phyloP scores from a whole-genome alignment of 129 eudicot species.

The Centaurea solstitialis region DNA sequence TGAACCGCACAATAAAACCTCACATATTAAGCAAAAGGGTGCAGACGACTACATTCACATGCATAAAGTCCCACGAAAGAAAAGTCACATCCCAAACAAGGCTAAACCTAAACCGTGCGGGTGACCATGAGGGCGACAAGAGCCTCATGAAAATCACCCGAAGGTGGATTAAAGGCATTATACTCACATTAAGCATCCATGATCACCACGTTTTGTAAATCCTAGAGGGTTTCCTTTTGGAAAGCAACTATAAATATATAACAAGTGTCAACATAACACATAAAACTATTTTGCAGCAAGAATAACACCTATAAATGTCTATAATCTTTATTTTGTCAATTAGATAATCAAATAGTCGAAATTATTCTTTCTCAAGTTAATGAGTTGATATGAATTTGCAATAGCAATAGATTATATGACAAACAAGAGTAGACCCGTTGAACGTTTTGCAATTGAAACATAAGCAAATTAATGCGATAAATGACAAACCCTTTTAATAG shows the following conservation, averaged over 20 bases:
- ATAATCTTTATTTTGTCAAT: too few species aligned
- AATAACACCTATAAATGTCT: neutral
- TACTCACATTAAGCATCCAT: neutral
- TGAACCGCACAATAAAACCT: too few species aligned
- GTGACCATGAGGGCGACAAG: too few species aligned
- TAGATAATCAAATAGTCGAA: neutral
- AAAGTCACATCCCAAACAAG: too few species aligned
- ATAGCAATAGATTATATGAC: neutral
- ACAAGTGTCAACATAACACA: neutral
- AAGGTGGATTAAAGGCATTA: too few species aligned
- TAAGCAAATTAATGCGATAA: neutral
- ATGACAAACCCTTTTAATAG: neutral
- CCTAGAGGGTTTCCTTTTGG: neutral
- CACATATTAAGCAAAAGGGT: too few species aligned
- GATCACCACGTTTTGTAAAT: neutral
- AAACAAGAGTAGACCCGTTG: neutral
- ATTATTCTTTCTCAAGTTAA: neutral
- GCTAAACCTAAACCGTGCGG: too few species aligned
- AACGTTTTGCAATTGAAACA: neutral
- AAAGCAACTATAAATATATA: neutral
- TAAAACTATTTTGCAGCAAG: neutral
- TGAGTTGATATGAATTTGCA: neutral
- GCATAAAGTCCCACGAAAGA: too few species aligned
- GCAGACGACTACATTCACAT: too few species aligned
- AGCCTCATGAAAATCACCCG: too few species aligned